Conservation (phyloP, 129 eudicot species). For the Flaveria linearis region DNA sequence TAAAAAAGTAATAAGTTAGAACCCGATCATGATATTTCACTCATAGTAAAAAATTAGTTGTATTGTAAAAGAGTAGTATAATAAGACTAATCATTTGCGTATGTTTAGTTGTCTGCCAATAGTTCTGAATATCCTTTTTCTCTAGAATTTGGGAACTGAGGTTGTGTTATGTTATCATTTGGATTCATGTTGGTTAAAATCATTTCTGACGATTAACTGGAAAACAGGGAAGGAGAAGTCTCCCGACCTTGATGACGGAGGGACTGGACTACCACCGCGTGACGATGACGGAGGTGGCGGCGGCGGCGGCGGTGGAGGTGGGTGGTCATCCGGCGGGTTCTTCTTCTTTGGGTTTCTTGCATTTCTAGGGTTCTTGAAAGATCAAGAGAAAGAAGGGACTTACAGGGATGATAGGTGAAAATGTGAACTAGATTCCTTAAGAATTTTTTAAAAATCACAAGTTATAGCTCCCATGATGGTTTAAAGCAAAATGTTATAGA, state of each 20-base stretch:
- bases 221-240: constrained; percentile 79
- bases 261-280: constrained; percentile 80
- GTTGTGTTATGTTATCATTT: neutral
- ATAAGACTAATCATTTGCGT: neutral
- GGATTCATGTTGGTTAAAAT: neutral
- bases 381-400: constrained; percentile 54
- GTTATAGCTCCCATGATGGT: constrained; percentile 9
- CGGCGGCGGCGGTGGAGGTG: constrained; percentile 83
- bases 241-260: constrained; percentile 89
- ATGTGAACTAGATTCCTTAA: neutral
- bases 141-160: neutral
- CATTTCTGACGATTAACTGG: constrained; percentile 18
- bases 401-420: constrained; percentile 30
- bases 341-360: constrained; percentile 89
- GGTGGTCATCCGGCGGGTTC: constrained; percentile 74
- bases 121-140: neutral
- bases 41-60: neutral
- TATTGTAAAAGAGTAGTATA: neutral
- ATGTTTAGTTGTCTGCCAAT: neutral
- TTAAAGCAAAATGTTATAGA: neutral
- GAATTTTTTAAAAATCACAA: neutral
- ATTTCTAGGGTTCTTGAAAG: constrained; percentile 66
- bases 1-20: neutral
- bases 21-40: neutral
- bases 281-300: constrained; percentile 91